Conservation (phyloP, 306 rosid genomes). For the Prinsepia uniflora region DNA sequence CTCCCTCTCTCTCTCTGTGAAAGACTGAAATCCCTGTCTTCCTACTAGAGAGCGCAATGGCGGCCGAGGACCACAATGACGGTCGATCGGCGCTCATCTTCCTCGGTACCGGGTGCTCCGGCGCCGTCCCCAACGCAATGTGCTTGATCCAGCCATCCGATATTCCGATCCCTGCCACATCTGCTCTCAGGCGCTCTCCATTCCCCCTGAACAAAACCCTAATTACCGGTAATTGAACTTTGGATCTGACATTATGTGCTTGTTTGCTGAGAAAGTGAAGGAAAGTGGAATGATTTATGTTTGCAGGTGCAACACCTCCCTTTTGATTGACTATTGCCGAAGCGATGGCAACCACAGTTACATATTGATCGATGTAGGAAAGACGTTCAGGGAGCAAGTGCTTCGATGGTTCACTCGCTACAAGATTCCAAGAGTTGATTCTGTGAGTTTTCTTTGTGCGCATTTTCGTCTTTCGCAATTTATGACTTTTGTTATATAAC, state of each 20-base stretch:
- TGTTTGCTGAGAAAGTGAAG: neutral
- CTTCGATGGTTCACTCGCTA: constrained; percentile 83
- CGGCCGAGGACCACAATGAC: constrained; percentile 11
- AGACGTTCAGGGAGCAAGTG: constrained; percentile 90
- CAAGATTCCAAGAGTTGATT: constrained; percentile 83
- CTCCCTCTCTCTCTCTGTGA: neutral
- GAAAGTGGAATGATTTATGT: constrained; percentile 9
- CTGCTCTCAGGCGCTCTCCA: constrained; percentile 58
- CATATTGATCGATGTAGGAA: constrained; percentile 84
- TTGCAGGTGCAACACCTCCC: constrained; percentile 87
- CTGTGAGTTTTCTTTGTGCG: constrained; percentile 47
- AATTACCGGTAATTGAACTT: constrained; percentile 59
- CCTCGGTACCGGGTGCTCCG: constrained; percentile 87
- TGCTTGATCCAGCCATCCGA: constrained; percentile 79
- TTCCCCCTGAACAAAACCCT: constrained; percentile 69
- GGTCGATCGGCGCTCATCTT: constrained; percentile 72
- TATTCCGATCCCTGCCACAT: constrained; percentile 82
- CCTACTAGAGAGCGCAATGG: constrained; percentile 37
- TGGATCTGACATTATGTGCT: neutral
- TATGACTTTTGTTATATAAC: neutral
- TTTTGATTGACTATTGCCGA: constrained; percentile 70
- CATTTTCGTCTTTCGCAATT: constrained; percentile 1
- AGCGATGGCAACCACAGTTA: constrained; percentile 51
- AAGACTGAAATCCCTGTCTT: neutral
- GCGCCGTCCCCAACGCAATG: constrained; percentile 73